Conservation (phyloP, 2,329 filamentous ascomycete genomes). For the Cladophialophora chaetospira region DNA sequence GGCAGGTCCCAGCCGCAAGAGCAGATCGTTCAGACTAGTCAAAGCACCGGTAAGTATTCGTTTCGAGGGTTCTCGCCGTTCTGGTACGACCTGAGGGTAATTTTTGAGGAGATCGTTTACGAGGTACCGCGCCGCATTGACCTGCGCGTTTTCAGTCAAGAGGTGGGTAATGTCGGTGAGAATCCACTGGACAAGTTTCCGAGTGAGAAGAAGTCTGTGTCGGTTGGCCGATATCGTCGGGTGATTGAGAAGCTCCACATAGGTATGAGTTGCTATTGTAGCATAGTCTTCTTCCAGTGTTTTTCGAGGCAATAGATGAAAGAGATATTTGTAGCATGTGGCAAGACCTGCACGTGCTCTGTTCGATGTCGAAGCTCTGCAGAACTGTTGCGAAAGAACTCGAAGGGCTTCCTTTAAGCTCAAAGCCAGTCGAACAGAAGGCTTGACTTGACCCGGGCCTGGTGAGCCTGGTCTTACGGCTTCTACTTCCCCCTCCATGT, state of each 20-base stretch:
- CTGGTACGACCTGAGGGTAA: constrained; percentile 85
- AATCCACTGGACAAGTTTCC: constrained; percentile 80
- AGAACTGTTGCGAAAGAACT: constrained; percentile 78
- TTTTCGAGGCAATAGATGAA: constrained; percentile 76
- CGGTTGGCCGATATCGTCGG: constrained; percentile 77
- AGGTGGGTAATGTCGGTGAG: constrained; percentile 78
- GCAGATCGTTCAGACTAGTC: constrained; percentile 75
- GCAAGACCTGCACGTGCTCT: constrained; percentile 79
- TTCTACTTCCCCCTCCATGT: constrained; percentile 74
- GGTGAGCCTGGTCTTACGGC: constrained; percentile 69
- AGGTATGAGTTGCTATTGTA: constrained; percentile 77
- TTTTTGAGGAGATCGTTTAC: constrained; percentile 91
- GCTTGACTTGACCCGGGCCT: constrained; percentile 70
- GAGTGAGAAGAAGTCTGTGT: constrained; percentile 80
- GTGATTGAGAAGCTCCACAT: constrained; percentile 77
- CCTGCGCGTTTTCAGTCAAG: constrained; percentile 84
- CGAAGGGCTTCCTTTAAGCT: constrained; percentile 76
- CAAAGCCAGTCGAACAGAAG: constrained; percentile 69
- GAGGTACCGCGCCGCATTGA: constrained; percentile 76
- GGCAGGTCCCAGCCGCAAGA: constrained; percentile 79
- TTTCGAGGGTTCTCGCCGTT: constrained; percentile 85
- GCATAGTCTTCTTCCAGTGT: constrained; percentile 82
- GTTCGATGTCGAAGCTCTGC: constrained; percentile 75
- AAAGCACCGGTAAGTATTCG: constrained; percentile 78
- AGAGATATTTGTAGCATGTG: constrained; percentile 80